Conservation (phyloP, 2,329 filamentous ascomycete species). For the Xylariaceae sp. region DNA sequence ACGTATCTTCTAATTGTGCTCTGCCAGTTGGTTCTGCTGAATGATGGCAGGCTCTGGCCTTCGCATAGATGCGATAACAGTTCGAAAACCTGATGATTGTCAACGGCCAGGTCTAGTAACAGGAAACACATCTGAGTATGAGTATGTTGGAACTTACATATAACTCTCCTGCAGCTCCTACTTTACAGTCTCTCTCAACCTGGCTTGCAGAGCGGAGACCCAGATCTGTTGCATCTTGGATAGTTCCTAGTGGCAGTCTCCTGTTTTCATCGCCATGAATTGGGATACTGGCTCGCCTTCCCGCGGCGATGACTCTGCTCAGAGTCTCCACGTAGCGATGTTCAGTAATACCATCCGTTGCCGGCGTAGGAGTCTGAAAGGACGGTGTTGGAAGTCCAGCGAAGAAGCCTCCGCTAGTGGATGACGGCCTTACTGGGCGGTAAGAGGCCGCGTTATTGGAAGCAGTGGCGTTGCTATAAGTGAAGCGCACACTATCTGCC, state of each 20-base stretch:
- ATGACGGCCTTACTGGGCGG: background rate
- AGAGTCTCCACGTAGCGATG: constrained; percentile 3
- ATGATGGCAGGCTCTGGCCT: constrained; percentile 30
- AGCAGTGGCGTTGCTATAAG: background rate
- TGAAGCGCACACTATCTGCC: background rate
- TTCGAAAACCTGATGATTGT: constrained; percentile 39
- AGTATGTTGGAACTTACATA: constrained; percentile 9
- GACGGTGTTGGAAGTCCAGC: background rate
- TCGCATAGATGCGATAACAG: constrained; percentile 31
- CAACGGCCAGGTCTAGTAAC: constrained; percentile 22
- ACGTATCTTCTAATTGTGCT: constrained; percentile 46
- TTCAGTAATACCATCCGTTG: background rate
- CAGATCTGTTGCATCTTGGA: constrained; percentile 4
- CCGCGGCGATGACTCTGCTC: constrained; percentile 5
- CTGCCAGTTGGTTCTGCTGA: constrained; percentile 43
- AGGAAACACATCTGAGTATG: constrained; percentile 40
- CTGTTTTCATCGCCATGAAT: constrained; percentile 1
- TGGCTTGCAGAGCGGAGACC: constrained; percentile 13
- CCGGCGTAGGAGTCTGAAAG: background rate
- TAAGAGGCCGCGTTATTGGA: background rate
- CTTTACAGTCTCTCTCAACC: constrained; percentile 21
- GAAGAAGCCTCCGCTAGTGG: background rate
- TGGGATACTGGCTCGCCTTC: constrained; percentile 2
- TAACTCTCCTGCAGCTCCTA: constrained; percentile 22
- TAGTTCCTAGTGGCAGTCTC: constrained; percentile 1